A percentile compares a stretch with the other conserved stretches of the same genome.
phyloP scores from a whole-genome alignment of 1,284 basidiomycete genomes.

The Ceratobasidium sp. region DNA sequence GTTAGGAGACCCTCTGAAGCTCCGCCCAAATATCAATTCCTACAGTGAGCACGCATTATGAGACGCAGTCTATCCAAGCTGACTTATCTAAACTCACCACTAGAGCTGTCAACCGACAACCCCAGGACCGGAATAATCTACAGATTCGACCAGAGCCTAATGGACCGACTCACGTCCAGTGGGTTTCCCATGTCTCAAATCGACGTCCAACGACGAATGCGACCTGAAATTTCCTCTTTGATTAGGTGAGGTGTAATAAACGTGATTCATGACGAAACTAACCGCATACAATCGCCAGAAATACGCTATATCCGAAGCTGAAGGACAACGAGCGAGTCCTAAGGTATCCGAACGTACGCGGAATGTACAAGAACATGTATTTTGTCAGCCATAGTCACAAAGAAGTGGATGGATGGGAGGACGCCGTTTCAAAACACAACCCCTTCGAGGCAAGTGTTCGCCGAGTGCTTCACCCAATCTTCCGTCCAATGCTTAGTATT shows the following conservation, averaged over 20 bases:
- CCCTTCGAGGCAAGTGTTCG: constrained; percentile 62
- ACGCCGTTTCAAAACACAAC: constrained; percentile 68
- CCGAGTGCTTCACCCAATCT: background rate
- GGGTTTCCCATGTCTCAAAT: constrained; percentile 60
- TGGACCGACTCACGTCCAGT: constrained; percentile 62
- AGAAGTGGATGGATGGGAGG: constrained; percentile 61
- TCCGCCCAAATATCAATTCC: constrained; percentile 68
- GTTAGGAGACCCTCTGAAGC: constrained; percentile 73
- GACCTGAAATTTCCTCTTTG: constrained; percentile 57
- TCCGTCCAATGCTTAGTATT: too few relatives aligned
- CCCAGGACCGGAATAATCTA: constrained; percentile 54
- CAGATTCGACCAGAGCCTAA: constrained; percentile 66
- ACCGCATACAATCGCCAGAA: constrained; percentile 50
- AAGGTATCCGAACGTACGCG: constrained; percentile 60
- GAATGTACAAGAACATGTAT: constrained; percentile 63
- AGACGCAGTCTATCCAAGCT: constrained; percentile 43
- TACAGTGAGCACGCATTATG: too few relatives aligned
- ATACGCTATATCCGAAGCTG: constrained; percentile 63
- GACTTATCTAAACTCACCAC: background rate
- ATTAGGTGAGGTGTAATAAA: constrained; percentile 49
- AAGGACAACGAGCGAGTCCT: constrained; percentile 62
- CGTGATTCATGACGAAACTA: background rate
- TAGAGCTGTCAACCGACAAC: constrained; percentile 64
- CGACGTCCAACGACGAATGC: constrained; percentile 57
- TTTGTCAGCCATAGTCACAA: constrained; percentile 63